phyloP scores from a whole-genome alignment of 2,329 filamentous ascomycete genomes.

The Colletotrichum shisoi region DNA sequence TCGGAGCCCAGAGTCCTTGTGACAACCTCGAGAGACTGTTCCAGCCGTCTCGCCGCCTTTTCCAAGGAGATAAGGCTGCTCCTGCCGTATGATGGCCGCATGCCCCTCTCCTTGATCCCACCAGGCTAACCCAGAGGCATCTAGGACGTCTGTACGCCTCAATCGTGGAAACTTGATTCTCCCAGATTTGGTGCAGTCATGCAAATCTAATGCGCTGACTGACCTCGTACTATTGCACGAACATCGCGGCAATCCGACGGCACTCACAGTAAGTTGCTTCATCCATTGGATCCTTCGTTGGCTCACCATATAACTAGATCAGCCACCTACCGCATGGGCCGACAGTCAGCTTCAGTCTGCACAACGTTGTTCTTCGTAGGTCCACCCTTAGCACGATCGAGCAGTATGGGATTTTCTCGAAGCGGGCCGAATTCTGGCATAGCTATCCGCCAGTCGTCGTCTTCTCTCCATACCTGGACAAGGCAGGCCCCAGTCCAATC shows the following conservation, averaged over 20 bases:
- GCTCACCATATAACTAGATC: conserved; percentile 57
- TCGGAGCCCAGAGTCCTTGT: conserved; percentile 69
- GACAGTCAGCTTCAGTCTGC: conserved; percentile 84
- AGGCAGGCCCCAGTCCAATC: too few species aligned
- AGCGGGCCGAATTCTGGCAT: background rate
- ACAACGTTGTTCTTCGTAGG: conserved; percentile 81
- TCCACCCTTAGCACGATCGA: background rate
- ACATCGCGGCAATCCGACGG: conserved; percentile 90
- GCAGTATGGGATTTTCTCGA: too few species aligned
- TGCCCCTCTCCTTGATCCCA: conserved; percentile 57
- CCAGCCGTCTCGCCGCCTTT: conserved; percentile 83
- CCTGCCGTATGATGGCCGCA: conserved; percentile 59
- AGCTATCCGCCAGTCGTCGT: background rate
- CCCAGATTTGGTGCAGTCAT: conserved; percentile 82
- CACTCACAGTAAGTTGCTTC: conserved; percentile 64
- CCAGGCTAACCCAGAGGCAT: conserved; percentile 60
- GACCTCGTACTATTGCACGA: conserved; percentile 91
- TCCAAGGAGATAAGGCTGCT: conserved; percentile 87
- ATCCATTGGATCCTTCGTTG: conserved; percentile 82
- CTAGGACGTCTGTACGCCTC: conserved; percentile 77
- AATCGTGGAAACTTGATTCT: conserved; percentile 92
- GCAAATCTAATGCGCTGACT: conserved; percentile 78
- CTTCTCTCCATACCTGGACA: background rate
- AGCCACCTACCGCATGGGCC: conserved; percentile 82
- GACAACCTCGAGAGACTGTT: conserved; percentile 89